These are phyloP conservation scores for Linnemannia exigua DNA, from an alignment of 192 early-diverging fungal species.

Conservation along the genomic window DNA sequence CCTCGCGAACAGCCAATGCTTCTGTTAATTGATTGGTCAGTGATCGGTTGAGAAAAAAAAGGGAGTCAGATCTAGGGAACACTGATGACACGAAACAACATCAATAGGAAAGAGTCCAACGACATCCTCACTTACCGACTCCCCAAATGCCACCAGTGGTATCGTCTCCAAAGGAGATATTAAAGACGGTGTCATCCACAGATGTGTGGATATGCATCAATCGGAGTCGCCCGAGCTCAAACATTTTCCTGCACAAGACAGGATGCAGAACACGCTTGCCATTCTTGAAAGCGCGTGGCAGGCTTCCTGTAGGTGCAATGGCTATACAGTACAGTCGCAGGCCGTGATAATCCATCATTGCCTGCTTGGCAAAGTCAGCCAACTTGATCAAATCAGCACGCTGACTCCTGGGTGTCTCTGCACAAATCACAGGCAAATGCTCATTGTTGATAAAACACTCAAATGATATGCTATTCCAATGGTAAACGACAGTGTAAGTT, in stretches of 20 bases:
- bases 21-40: slow-evolving; percentile 9
- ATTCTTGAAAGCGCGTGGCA: slow-evolving; percentile 81
- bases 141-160: slow-evolving; percentile 64
- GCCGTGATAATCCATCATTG: slow-evolving; percentile 71
- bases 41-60: neutral
- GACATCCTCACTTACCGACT: slow-evolving; percentile 30
- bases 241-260: slow-evolving; percentile 74
- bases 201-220: slow-evolving; percentile 69
- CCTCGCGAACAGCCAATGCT: slow-evolving; percentile 51
- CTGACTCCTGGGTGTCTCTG: slow-evolving; percentile 70
- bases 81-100: neutral
- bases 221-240: slow-evolving; percentile 72
- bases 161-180: slow-evolving; percentile 70
- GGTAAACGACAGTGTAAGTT: slow-evolving; percentile 3
- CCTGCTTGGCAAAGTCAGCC: slow-evolving; percentile 67
- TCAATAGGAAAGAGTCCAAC: neutral
- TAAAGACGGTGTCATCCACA: slow-evolving; percentile 73
- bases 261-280: slow-evolving; percentile 76
- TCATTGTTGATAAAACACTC: slow-evolving; percentile 78
- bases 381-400: slow-evolving; percentile 61
- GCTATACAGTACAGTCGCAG: slow-evolving; percentile 73
- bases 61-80: neutral
- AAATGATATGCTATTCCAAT: slow-evolving; percentile 67
- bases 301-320: slow-evolving; percentile 67
- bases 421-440: slow-evolving; percentile 79